phyloP scores from a whole-genome alignment of 352 stramenopile genomes.

The Globisporangium recalcitrans region DNA sequence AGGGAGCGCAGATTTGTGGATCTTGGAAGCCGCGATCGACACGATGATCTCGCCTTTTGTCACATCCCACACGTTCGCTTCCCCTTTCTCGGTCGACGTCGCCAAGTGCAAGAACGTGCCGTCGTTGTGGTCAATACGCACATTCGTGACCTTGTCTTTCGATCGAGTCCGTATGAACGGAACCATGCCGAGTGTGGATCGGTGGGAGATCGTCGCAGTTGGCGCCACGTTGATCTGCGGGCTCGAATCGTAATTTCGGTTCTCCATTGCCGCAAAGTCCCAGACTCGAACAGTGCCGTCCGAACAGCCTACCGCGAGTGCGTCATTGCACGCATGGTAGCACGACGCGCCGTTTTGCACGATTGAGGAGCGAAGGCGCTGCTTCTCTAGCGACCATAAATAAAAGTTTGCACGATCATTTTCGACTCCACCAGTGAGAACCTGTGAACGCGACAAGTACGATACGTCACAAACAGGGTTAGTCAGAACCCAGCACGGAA shows the following conservation, averaged over 20 bases:
- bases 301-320: constrained; percentile 63
- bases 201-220: constrained; percentile 71
- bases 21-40: constrained; percentile 72
- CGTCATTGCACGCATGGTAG: constrained; percentile 79
- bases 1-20: constrained; percentile 77
- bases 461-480: constrained; percentile 5
- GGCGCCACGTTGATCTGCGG: constrained; percentile 47
- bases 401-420: constrained; percentile 78
- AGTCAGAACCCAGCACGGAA: neutral
- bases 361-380: constrained; percentile 58
- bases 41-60: constrained; percentile 81
- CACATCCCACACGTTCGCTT: constrained; percentile 85
- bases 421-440: constrained; percentile 71
- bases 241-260: constrained; percentile 38
- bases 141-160: constrained; percentile 71
- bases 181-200: constrained; percentile 73
- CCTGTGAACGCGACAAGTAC: constrained; percentile 23
- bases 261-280: constrained; percentile 68
- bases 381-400: constrained; percentile 78
- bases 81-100: constrained; percentile 81
- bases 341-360: constrained; percentile 61
- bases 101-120: constrained; percentile 74
- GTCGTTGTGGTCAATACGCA: constrained; percentile 79
- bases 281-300: constrained; percentile 81
- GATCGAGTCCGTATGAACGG: constrained; percentile 79